Conservation (phyloP, 306 rosid genomes). For the Mimosa pudica region DNA sequence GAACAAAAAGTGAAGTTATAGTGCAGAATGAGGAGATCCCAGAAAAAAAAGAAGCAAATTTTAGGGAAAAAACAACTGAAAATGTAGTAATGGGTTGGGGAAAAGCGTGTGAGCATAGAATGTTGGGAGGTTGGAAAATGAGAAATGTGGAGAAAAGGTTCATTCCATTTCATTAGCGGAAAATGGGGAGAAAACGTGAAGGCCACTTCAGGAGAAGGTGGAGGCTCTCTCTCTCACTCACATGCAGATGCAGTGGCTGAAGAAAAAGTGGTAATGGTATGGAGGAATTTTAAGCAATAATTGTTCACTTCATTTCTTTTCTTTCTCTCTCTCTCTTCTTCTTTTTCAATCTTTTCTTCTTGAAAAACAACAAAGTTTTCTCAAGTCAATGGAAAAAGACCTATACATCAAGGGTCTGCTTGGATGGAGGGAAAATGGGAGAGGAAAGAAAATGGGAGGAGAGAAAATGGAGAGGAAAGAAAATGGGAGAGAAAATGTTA, state of each 20-base stretch:
- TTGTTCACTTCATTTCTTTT: neutral
- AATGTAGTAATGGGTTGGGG: constrained; percentile 34
- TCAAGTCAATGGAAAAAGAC: neutral
- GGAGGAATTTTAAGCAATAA: neutral
- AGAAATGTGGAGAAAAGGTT: constrained; percentile 10
- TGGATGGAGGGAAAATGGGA: no score
- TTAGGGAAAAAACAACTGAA: constrained; percentile 25
- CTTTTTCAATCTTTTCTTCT: neutral
- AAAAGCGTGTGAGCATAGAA: constrained; percentile 10
- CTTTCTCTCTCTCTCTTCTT: neutral
- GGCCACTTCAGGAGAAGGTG: constrained; percentile 52
- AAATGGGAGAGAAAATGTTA: no score
- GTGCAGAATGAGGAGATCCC: constrained; percentile 56
- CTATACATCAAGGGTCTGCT: no score
- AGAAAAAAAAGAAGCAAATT: constrained; percentile 28
- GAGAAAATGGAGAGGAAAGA: no score
- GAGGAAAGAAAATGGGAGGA: no score
- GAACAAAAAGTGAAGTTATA: constrained; percentile 8
- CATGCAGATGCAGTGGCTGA: constrained; percentile 28
- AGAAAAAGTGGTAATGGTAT: neutral
- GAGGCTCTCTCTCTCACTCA: neutral
- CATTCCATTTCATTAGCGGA: constrained; percentile 13
- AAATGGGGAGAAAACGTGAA: constrained; percentile 68
- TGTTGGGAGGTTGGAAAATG: constrained; percentile 26
- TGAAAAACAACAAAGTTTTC: neutral